phyloP scores from a whole-genome alignment of 257 asterid genomes.

The Solanum rostratum region DNA sequence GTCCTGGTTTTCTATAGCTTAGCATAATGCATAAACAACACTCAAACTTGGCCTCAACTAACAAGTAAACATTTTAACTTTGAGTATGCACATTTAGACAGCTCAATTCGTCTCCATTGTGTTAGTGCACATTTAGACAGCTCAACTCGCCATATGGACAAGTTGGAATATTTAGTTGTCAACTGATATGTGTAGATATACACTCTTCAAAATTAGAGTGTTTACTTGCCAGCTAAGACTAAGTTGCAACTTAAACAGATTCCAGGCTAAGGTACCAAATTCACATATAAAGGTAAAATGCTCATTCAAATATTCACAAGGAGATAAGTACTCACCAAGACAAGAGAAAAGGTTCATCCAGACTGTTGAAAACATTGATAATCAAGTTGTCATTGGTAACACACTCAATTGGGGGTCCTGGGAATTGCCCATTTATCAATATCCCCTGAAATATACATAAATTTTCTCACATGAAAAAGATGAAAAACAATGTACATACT shows the following conservation, averaged over 20 bases:
- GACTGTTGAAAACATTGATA: slow-evolving; percentile 25
- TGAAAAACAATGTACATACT: background rate
- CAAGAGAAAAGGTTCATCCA: slow-evolving; percentile 33
- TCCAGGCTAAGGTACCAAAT: background rate
- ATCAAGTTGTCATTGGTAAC: slow-evolving; percentile 36
- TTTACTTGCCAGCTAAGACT: too few relatives aligned
- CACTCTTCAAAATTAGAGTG: too few relatives aligned
- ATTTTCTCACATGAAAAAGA: background rate
- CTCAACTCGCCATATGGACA: too few relatives aligned
- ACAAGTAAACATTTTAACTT: background rate
- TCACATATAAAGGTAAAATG: background rate
- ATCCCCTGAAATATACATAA: slow-evolving; percentile 24
- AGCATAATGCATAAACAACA: too few relatives aligned
- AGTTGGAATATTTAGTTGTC: too few relatives aligned
- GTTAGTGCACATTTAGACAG: background rate
- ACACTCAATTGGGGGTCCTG: slow-evolving; percentile 31
- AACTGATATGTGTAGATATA: too few relatives aligned
- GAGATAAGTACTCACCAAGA: slow-evolving; percentile 18
- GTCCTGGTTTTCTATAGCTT: background rate
- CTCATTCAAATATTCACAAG: background rate
- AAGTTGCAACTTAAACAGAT: background rate
- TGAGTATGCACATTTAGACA: background rate
- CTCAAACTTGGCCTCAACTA: background rate
- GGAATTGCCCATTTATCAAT: slow-evolving; percentile 42
- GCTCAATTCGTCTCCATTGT: background rate